Conservation (phyloP, 805 yeast species). For the Schwanniomyces pseudopolymorphus region DNA sequence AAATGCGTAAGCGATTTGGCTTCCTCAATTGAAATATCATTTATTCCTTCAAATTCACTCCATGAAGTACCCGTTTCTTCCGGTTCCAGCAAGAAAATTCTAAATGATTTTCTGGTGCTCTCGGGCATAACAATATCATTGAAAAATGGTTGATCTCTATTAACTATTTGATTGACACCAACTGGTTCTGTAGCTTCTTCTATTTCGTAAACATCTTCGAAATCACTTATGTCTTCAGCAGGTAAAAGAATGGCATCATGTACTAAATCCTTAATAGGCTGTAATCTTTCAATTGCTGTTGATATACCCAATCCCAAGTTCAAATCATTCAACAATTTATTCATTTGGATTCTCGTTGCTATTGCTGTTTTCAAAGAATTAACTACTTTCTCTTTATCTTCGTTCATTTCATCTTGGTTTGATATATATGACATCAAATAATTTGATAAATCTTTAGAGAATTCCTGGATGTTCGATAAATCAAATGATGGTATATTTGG, state of each 20-base stretch:
- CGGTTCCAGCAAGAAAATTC: constrained; percentile 13
- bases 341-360: constrained; percentile 43
- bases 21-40: constrained; percentile 36
- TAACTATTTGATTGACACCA: constrained; percentile 51
- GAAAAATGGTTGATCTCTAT: constrained; percentile 47
- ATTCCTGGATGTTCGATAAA: constrained; percentile 20
- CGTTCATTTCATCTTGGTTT: constrained; percentile 9
- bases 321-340: constrained; percentile 39
- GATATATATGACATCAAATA: constrained; percentile 28
- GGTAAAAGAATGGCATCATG: constrained; percentile 50
- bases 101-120: constrained; percentile 11
- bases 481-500: constrained; percentile 23
- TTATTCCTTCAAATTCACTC: constrained; percentile 32
- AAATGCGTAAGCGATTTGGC: constrained; percentile 35
- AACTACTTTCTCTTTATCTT: constrained; percentile 18
- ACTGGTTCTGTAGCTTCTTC: constrained; percentile 46
- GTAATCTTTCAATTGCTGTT: constrained; percentile 53
- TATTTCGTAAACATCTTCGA: constrained; percentile 18
- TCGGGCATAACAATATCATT: constrained; percentile 55
- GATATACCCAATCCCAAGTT: constrained; percentile 48
- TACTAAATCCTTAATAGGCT: constrained; percentile 44
- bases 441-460: constrained; percentile 29
- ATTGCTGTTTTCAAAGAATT: constrained; percentile 39
- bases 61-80: constrained; percentile 11
- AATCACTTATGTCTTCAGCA: constrained; percentile 42